These are phyloP conservation scores for Cladosporium sp. DNA, from an alignment of 2,329 filamentous ascomycete species.

Conservation along the genomic window DNA sequence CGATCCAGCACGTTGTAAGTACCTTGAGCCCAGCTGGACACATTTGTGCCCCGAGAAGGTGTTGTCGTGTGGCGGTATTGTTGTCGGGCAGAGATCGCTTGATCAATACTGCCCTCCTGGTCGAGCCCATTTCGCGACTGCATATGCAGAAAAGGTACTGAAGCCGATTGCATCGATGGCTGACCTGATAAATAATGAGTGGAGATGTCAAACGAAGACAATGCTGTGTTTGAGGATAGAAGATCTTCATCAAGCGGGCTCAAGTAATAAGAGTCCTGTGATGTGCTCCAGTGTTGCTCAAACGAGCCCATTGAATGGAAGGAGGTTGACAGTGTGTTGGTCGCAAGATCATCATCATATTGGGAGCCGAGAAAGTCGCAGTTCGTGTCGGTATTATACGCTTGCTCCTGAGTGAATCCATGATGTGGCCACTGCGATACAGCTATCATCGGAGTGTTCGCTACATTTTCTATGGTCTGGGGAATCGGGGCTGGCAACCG, in stretches of 20 bases:
- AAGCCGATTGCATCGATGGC: not conserved
- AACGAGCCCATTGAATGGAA: not conserved
- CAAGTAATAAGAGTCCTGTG: not conserved
- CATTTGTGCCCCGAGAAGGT: not conserved
- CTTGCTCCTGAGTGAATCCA: not conserved
- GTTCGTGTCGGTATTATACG: not conserved
- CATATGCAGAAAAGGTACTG: not conserved
- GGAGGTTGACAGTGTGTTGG: not conserved
- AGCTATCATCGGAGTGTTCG: not conserved
- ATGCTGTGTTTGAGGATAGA: not conserved
- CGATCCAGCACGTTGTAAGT: not conserved
- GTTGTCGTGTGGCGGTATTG: no score
- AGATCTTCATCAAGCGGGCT: not conserved
- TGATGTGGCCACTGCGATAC: not conserved
- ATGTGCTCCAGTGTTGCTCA: not conserved
- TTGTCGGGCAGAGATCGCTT: not conserved
- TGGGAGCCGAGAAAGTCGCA: not conserved
- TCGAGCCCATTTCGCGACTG: not conserved
- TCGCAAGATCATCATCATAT: not conserved
- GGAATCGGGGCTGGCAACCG: not conserved
- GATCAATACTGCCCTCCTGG: not conserved
- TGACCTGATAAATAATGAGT: not conserved
- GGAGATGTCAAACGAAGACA: not conserved
- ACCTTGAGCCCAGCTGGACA: not conserved
- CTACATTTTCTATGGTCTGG: not conserved